Evolutionary conservation across 129 eudicot genomes (phyloP).

Genomic region (Chrysanthemum seticuspe): DNA sequence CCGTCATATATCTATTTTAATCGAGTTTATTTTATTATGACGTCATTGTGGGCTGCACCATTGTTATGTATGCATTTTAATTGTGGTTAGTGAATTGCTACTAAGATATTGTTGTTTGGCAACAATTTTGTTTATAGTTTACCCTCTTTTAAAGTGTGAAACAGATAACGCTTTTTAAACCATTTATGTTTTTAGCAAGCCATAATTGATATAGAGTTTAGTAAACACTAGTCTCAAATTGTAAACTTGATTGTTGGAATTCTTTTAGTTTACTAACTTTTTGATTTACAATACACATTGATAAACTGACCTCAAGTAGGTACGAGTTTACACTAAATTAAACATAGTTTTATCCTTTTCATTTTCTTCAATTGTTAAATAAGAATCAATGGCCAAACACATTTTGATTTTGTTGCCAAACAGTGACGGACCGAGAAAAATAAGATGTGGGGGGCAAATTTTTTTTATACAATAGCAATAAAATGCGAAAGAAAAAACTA

Average conservation of each 20-base stretch:
- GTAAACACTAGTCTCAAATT: not conserved
- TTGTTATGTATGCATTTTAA: not conserved
- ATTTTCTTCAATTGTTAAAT: not conserved
- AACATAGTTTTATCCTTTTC: not conserved
- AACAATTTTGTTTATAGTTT: not conserved
- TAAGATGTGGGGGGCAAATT: too few relatives aligned
- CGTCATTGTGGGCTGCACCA: not conserved
- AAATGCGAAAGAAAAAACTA: too few relatives aligned
- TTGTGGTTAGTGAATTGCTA: not conserved
- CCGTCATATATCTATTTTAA: slow-evolving; percentile 1
- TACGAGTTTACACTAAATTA: not conserved
- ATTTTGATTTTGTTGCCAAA: not conserved
- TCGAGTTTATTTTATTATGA: not conserved
- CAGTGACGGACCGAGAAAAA: too few relatives aligned
- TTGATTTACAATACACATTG: not conserved
- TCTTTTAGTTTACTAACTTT: not conserved
- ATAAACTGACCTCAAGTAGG: not conserved
- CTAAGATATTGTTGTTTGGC: not conserved
- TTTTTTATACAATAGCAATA: too few relatives aligned
- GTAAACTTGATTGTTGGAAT: not conserved
- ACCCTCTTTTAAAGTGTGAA: not conserved
- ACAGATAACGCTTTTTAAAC: not conserved
- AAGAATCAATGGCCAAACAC: not conserved
- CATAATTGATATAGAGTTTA: not conserved
- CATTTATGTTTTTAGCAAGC: not conserved